Conservation (phyloP, 169 alveolate genomes). For the Eimeria acervulina region DNA sequence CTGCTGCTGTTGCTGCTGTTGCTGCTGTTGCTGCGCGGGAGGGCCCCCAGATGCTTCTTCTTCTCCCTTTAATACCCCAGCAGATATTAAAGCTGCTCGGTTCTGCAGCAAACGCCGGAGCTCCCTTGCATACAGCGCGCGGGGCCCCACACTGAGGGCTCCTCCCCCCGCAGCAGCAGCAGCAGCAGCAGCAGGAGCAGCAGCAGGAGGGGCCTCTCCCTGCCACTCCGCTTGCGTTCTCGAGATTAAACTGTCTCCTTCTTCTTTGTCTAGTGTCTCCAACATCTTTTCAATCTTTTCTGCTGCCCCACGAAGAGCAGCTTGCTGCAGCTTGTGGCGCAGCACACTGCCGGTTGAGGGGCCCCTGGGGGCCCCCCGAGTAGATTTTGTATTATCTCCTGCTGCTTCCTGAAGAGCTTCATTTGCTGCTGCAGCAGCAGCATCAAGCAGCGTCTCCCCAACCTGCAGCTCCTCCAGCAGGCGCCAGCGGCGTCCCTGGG, state of each 20-base stretch:
- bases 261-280: background rate
- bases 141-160: background rate
- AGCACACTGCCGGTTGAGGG: background rate
- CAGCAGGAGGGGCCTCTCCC: background rate
- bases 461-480: conserved; percentile 23
- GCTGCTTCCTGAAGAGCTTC: background rate
- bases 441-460: background rate
- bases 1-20: background rate
- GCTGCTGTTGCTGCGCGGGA: background rate
- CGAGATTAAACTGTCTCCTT: background rate
- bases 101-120: background rate
- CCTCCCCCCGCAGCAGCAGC: background rate
- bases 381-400: no score
- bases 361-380: background rate
- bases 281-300: background rate
- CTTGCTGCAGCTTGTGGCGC: background rate
- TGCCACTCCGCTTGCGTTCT: background rate
- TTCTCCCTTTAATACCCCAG: background rate
- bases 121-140: conserved; percentile 19
- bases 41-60: background rate
- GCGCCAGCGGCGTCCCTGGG: background rate
- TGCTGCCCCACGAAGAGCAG: conserved; percentile 4
- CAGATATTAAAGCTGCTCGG: background rate
- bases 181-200: background rate
- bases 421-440: conserved; percentile 35